Evolutionary conservation across 805 yeast species (phyloP).

Genomic region (Vanderwaltozyma polyspora): DNA sequence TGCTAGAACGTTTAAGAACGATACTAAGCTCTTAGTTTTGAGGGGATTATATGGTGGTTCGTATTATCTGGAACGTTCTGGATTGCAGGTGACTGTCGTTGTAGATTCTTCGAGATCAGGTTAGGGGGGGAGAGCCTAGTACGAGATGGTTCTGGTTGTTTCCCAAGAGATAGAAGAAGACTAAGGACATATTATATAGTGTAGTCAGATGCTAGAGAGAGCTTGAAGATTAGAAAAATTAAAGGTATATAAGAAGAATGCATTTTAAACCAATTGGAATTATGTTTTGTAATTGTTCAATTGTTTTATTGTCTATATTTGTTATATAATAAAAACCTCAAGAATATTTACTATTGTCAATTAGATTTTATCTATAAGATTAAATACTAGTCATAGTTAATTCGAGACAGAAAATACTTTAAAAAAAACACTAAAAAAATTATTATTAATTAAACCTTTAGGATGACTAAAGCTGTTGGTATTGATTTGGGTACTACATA

Average conservation of each 20-base stretch:
- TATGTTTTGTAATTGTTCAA: background rate
- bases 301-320: background rate
- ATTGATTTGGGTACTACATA: conserved; percentile 83
- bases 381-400: background rate
- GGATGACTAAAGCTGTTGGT: conserved; percentile 49
- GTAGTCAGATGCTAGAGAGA: no score
- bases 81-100: background rate
- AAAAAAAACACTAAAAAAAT: background rate
- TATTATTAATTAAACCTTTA: background rate
- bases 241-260: background rate
- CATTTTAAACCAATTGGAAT: background rate
- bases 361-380: no score
- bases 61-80: background rate
- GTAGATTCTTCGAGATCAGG: no score
- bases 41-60: background rate
- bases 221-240: background rate
- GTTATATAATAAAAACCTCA: background rate
- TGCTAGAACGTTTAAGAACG: no score
- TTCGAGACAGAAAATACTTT: background rate
- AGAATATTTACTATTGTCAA: no score
- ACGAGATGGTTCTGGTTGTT: no score
- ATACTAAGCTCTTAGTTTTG: no score
- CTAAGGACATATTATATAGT: no score
- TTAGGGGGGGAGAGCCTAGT: no score
- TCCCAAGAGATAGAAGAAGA: no score